Conservation (phyloP, 768 basidiomycete genomes). For the Suillus subluteus region DNA sequence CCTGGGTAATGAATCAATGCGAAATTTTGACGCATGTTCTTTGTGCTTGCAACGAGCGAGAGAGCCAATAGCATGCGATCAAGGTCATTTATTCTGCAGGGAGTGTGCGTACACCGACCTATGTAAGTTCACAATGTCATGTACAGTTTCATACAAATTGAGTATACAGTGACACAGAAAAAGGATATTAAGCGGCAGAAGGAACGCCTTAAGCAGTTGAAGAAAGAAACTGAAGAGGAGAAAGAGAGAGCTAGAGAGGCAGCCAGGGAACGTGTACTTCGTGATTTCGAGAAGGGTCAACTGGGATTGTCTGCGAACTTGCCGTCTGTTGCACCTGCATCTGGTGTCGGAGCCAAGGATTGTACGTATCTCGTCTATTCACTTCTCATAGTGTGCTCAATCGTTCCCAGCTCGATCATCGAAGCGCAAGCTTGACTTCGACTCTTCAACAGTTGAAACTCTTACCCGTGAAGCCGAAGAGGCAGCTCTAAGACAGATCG, state of each 20-base stretch:
- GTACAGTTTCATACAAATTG: constrained; percentile 16
- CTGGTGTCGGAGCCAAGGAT: constrained; percentile 43
- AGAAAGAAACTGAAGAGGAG: constrained; percentile 82
- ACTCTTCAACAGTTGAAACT: constrained; percentile 67
- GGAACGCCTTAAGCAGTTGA: constrained; percentile 70
- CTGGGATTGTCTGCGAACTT: constrained; percentile 60
- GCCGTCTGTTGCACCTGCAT: constrained; percentile 39
- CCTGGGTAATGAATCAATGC: constrained; percentile 87
- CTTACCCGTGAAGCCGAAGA: constrained; percentile 86
- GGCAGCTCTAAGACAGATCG: constrained; percentile 79
- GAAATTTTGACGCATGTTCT: constrained; percentile 88
- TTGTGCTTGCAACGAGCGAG: constrained; percentile 85
- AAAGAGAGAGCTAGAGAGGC: constrained; percentile 65
- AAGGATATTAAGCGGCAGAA: constrained; percentile 93
- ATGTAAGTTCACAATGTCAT: constrained; percentile 47
- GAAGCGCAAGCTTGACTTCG: constrained; percentile 89
- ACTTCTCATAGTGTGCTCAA: not conserved
- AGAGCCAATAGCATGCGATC: constrained; percentile 79
- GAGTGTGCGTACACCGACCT: constrained; percentile 92
- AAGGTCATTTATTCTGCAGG: constrained; percentile 95
- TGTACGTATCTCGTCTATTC: constrained; percentile 28
- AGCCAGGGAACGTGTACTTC: constrained; percentile 86
- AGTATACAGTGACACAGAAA: constrained; percentile 77
- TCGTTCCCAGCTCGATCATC: constrained; percentile 52
- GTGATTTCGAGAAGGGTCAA: constrained; percentile 89